Conservation (phyloP, 805 yeast genomes). For the Yamadazyma philogaea region DNA sequence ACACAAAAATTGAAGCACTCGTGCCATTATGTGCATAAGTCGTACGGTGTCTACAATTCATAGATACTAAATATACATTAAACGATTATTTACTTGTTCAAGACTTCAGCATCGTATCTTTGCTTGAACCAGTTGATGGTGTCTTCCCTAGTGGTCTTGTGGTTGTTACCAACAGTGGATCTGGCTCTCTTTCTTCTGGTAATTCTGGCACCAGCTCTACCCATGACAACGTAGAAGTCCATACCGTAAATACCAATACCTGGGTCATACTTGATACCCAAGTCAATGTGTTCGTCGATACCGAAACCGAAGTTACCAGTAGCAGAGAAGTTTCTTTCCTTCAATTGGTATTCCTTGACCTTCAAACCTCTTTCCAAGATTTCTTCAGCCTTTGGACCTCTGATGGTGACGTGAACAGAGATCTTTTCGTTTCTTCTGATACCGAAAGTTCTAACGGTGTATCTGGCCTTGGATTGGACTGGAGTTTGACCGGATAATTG, state of each 20-base stretch:
- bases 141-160: slow-evolving; percentile 90
- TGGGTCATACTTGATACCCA: slow-evolving; percentile 99
- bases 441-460: slow-evolving; percentile 99
- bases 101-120: slow-evolving; percentile 98
- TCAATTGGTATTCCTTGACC: slow-evolving; percentile 99
- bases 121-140: slow-evolving; percentile 98
- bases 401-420: slow-evolving; percentile 97
- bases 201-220: slow-evolving; percentile 99
- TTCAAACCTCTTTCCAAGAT: slow-evolving; percentile 99
- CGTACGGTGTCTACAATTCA: no score
- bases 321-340: slow-evolving; percentile 90
- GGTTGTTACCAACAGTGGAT: slow-evolving; percentile 85
- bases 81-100: slow-evolving; percentile 55
- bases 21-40: no score
- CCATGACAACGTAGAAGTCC: slow-evolving; percentile 99
- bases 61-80: slow-evolving; percentile 9
- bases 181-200: slow-evolving; percentile 97
- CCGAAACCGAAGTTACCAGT: slow-evolving; percentile 99
- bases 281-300: slow-evolving; percentile 98
- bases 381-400: slow-evolving; percentile 97
- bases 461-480: slow-evolving; percentile 99
- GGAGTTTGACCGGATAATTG: slow-evolving; percentile 99
- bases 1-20: no score
- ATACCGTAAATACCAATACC: slow-evolving; percentile 99
- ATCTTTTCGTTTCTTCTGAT: slow-evolving; percentile 99